A percentile compares a stretch with the other conserved stretches of the same genome.
Conservation (phyloP, 352 stramenopile species). For the Hyaloperonospora arabidopsidis region DNA sequence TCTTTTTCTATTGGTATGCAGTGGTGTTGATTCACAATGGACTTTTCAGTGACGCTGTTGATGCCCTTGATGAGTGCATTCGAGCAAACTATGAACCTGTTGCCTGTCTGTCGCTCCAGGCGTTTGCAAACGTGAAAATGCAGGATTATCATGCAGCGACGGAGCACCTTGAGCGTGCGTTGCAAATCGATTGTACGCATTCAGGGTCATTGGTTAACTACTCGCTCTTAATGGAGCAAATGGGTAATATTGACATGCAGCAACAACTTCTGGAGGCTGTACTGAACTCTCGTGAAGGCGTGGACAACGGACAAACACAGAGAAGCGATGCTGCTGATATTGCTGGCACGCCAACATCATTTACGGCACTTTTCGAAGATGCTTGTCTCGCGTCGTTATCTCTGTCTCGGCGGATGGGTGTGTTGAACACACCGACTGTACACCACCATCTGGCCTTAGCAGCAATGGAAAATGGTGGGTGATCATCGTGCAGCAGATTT, state of each 20-base stretch:
- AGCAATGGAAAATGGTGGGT: conserved; percentile 41
- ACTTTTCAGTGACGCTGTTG: conserved; percentile 9
- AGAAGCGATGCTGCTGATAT: not conserved
- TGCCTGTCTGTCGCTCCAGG: conserved; percentile 44
- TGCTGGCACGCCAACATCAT: not conserved
- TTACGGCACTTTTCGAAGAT: conserved; percentile 20
- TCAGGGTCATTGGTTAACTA: conserved; percentile 59
- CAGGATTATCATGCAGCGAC: conserved; percentile 36
- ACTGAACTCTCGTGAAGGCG: conserved; percentile 9
- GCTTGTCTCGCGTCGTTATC: conserved; percentile 14
- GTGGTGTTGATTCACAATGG: conserved; percentile 35
- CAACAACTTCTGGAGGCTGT: conserved; percentile 58
- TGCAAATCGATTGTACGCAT: conserved; percentile 52
- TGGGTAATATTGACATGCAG: conserved; percentile 39
- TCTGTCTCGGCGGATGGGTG: conserved; percentile 9
- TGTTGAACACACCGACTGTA: conserved; percentile 19
- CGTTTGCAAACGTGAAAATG: conserved; percentile 31
- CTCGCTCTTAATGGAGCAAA: conserved; percentile 43
- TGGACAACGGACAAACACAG: conserved; percentile 13
- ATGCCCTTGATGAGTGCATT: conserved; percentile 40
- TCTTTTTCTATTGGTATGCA: conserved; percentile 52
- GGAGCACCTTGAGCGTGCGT: conserved; percentile 38
- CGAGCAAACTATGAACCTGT: conserved; percentile 39
- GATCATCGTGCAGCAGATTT: not conserved
- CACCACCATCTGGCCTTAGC: conserved; percentile 29